Base-by-base conservation (phyloP, 2,329 filamentous ascomycete species). In the Aspergillus melleus region DNA sequence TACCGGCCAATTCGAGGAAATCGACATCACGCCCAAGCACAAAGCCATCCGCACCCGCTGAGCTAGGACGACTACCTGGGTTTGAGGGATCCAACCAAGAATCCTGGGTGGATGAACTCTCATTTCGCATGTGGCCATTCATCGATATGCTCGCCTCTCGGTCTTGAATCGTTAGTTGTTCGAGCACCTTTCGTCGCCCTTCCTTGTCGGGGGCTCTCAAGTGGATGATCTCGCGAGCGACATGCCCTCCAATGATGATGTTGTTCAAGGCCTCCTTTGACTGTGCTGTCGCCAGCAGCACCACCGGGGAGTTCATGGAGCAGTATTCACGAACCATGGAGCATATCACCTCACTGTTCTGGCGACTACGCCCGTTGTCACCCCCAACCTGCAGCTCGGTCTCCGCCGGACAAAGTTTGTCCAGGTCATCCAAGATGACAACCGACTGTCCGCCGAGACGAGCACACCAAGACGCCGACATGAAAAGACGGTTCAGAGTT, bases 171-270 rank as follows among this genome's bases (percentile, higher is more conserved):
- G 90, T 88, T 16, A 98, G 84, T 61, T 89, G 88, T 69, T 96
- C 91, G 71, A 98, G 84, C 2, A 99, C 88, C 66, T 88, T 88
- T 47, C 93, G 84, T 64, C 95, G 85, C 2, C 90, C 90, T 66
- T 97, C 92, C 76, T 99, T 99, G 69, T 94, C 90, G 0, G 95
- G 95, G 0, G 95, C 93, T 71, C 94, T 95, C 57, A 99, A 79
- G 49, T 89, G 88, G 32, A 98, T 81, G 63, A 97, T 96, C 72
- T 99, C 95, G 52, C 92, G 88, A 42, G 96, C 91, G 36, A 98
- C 88, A 74, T 98, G 94, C 0, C 93, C 92, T 22, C 94, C 92
- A 59, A 98, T 87, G 55, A 99, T 86, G 16, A 96, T 87, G 66
- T 91, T 93, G 75, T 99, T 95, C 53, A 99, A 79, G 0, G 91